Conservation (phyloP, 2,329 filamentous ascomycete genomes). For the Furcasterigmium furcatum region DNA sequence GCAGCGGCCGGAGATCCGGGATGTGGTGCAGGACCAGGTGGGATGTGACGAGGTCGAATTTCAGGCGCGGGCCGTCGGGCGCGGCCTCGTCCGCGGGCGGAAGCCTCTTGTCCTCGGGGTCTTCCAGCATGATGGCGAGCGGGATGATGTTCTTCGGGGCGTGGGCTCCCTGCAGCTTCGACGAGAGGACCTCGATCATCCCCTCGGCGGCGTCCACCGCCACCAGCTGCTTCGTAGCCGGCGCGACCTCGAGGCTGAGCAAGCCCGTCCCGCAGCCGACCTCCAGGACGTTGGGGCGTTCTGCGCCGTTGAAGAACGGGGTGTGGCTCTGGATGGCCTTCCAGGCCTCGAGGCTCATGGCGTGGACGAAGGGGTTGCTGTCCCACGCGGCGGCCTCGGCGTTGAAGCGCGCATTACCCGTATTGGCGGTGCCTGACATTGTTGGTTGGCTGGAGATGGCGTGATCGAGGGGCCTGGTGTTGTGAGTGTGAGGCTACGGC, state of each 20-base stretch:
- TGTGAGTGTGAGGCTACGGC: too few species aligned
- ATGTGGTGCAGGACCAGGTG: slow-evolving; percentile 24
- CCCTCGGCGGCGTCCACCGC: slow-evolving; percentile 44
- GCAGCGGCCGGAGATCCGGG: slow-evolving; percentile 28
- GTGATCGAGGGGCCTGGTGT: slow-evolving; percentile 26
- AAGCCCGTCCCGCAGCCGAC: slow-evolving; percentile 32
- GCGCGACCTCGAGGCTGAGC: too few species aligned
- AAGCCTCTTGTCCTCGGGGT: slow-evolving; percentile 28
- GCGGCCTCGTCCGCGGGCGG: too few species aligned
- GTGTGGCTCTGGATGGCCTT: slow-evolving; percentile 34
- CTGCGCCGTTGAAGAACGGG: slow-evolving; percentile 32
- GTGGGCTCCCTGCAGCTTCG: slow-evolving; percentile 32
- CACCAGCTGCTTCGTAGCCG: too few species aligned
- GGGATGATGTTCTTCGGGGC: too few species aligned
- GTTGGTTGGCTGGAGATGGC: slow-evolving; percentile 31
- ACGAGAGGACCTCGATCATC: slow-evolving; percentile 38
- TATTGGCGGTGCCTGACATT: slow-evolving; percentile 27
- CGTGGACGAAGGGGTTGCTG: slow-evolving; percentile 28
- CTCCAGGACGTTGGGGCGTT: slow-evolving; percentile 41
- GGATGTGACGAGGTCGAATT: slow-evolving; percentile 36
- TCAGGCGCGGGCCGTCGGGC: too few species aligned
- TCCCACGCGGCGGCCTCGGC: slow-evolving; percentile 31
- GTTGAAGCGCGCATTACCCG: slow-evolving; percentile 29
- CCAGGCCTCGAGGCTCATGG: slow-evolving; percentile 41
- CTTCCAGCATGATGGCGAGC: slow-evolving; percentile 25